Base-by-base conservation (phyloP, 2,329 filamentous ascomycete species). In the Exophiala sp. region DNA sequence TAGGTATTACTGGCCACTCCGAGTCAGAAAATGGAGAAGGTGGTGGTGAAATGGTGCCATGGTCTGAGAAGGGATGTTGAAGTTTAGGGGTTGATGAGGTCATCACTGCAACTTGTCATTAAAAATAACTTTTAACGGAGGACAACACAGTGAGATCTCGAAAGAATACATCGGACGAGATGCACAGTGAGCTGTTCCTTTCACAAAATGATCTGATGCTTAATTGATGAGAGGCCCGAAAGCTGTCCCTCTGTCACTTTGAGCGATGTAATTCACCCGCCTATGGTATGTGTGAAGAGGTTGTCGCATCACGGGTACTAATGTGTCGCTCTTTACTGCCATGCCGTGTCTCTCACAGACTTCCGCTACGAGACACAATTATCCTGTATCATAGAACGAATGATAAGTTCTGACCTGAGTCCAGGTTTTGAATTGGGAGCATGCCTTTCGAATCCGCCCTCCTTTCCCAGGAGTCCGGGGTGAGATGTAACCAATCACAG, bases 21-120 rank as follows among this genome's bases (percentile, higher is more conserved):
- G 50, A 18, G 35, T 53, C 47, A 16, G 47, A 55, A 24, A 34
- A 43, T 11, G 51, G 51, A 35, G 57, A 52, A 33, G 50, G 20
- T 11, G 57, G 45, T n/a, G 52, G 41, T n/a, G 52, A 47, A 18
- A n/a, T 32, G 34, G 33, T 41, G 11, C 39, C 32, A 21, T 12
- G 16, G 29, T 41, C 29, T 38, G 42, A 41, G 39, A 33, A 21
- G 16, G 21, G 29, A 24, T 24, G 8, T 36, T 20, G n/a, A 29
- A 32, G 16, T 20, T 24, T 29, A 52, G 21, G 20, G 18, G 50
- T 21, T 10, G 45, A 45, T 52, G 54, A 42, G 45, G 45, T 49
- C 54, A 56, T 56, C 34, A 21, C 33, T 21, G 16, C 14, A 16
- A 21, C 24, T 29, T 5, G 24, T 8, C 24, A 29, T 29, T 5